Base-by-base conservation (phyloP, 2,329 filamentous ascomycete species). In the Colletotrichum sidae region DNA sequence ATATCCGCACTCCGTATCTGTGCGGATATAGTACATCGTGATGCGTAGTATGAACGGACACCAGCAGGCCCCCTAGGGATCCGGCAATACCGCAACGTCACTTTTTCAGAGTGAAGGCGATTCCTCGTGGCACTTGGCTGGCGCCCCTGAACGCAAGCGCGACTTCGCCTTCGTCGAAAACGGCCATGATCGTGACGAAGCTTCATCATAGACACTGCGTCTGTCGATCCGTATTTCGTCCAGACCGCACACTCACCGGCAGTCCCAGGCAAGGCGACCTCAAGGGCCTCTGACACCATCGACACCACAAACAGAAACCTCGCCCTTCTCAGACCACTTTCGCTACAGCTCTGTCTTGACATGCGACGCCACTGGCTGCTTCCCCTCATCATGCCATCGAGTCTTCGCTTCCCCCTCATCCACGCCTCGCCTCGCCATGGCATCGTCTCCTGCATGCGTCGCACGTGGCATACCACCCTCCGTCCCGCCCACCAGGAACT, bases 401-500 rank as follows among this genome's bases (percentile, higher is more conserved):
- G 25, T 25, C 25, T 17, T 25, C 34, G 33, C 13, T 34, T 42
- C 39, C 42, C 49, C 61, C 17, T 41, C 38, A 17, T 46, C 25
- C 15, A 8, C 45, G 51, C 38, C 8, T 37, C 33, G 33, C 25
- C 25, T 10, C n/a, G 41, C 44, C 39, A 25, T 25, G 25, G 60
- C 52, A 33, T 51, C 39, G 17, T 56, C 45, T 54, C 17, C 49
- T 50, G 64, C 64, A 67, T 67, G 60, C 38, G 39, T 34, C 37
- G 64, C 64, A 67, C 60, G 64, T 67, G 64, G 64, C 60, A 59
- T 38, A 59, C 60, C 25, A 15, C 34, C 35, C 54, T 2, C 58
- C 34, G 45, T 25, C 50, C 64, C 38, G 38, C 42, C 54, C 47
- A 60, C 49, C 35, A 53, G 55, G 38, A 53, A 58, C 45, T 50